Evolutionary conservation across 1,284 basidiomycete genomes (phyloP).

Genomic region (Austroboletus novae-zelandiae): DNA sequence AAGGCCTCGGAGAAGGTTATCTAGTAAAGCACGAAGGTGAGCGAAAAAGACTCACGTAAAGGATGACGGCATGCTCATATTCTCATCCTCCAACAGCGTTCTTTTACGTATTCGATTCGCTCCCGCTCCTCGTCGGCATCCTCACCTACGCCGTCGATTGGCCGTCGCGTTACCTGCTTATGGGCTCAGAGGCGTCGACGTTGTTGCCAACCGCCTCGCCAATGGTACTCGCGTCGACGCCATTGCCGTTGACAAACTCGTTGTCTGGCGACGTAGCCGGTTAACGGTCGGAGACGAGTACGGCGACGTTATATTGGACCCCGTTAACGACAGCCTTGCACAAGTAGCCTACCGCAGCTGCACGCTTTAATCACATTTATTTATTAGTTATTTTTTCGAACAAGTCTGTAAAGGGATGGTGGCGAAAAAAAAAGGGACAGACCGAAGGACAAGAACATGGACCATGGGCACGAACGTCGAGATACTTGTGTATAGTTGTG

Average conservation of each 20-base stretch:
- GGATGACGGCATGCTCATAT: background rate
- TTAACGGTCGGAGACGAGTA: background rate
- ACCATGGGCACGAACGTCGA: no score
- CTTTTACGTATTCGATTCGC: conserved; percentile 43
- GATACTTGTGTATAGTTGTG: no score
- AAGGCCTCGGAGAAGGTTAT: conserved; percentile 36
- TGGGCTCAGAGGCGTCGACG: background rate
- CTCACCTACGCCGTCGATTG: conserved; percentile 31
- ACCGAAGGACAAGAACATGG: no score
- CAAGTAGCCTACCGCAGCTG: no score
- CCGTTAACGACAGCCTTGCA: no score
- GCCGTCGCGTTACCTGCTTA: conserved; percentile 32
- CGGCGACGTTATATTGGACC: background rate
- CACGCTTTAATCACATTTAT: no score
- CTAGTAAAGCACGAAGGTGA: conserved; percentile 37
- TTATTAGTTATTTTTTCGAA: no score
- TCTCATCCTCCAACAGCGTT: conserved; percentile 23
- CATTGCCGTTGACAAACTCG: background rate
- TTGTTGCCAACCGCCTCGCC: background rate
- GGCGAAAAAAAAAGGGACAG: no score
- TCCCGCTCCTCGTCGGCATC: conserved; percentile 41
- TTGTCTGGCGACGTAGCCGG: background rate
- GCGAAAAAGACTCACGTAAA: background rate
- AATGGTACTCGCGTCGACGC: background rate
- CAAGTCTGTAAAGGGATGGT: no score